Base-by-base conservation (phyloP, 495 filamentous ascomycete species). In the Penicillium robsamsonii region DNA sequence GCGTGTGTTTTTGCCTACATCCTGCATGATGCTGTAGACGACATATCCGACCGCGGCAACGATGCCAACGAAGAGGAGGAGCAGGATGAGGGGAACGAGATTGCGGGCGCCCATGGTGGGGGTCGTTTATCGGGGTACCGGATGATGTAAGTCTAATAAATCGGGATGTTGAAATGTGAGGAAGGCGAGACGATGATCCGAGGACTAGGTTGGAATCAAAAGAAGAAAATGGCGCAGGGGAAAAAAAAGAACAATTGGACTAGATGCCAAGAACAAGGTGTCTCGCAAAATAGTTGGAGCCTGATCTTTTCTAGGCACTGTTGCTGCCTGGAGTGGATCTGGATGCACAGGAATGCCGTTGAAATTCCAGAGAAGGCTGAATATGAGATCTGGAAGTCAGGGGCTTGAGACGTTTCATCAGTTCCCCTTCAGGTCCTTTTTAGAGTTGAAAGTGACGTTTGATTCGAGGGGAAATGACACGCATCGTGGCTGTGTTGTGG, bases 71-170 rank as follows among this genome's bases (percentile, higher is more conserved):
- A 93, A 65, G 57, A 85, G 48, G 65, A 95, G 66, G 46, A 92
- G 83, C 68, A 95, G 76, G 57, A 92, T 58, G 31, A 96, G 81
- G 40, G 92, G 90, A 54, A 92, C 46, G 46, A 93, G 65, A 59
- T 83, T 84, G 61, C 82, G 52, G 52, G 52, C 43, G 31, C 52
- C 52, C 52, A 54, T 54, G 37, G 47, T 46, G 37, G 27, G 29
- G 20, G 4, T 47, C 10, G 6, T 37, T 51, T 40, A 18, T 37
- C 5, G 30, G 10, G 13, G 11, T 47, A 37, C 37, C 11, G 44
- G 58, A 20, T 33, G 22, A 45, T 18, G 4, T 5, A 27, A 13
- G 27, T 4, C 15, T 33, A 18, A 3, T 8, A 18, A 40, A 13
- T 41, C 22, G 24, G 2, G 11, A 4, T 22, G 4, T 37, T 46